Conservation (phyloP, 2,329 filamentous ascomycete species). For the Chaetomiaceae sp. region DNA sequence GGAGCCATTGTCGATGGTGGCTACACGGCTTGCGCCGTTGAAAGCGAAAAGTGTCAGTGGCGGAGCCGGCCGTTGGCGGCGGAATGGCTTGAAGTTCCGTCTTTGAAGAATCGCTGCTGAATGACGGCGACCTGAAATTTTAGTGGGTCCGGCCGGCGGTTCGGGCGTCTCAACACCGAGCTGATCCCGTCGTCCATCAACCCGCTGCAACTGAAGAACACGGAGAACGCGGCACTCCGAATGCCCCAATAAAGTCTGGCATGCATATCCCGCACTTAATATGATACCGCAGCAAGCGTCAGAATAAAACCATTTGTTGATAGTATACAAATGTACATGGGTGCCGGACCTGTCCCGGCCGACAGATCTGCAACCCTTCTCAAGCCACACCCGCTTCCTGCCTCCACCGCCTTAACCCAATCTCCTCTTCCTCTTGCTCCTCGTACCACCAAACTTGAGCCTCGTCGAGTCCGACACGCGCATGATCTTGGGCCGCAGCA, state of each 20-base stretch:
- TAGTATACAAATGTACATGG: conserved; percentile 12
- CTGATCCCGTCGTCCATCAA: too few relatives aligned
- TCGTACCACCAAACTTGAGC: conserved; percentile 92
- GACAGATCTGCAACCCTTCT: background rate
- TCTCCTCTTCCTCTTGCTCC: conserved; percentile 79
- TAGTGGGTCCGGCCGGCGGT: conserved; percentile 21
- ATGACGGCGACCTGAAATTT: conserved; percentile 13
- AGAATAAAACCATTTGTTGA: background rate
- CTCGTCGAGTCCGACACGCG: conserved; percentile 82
- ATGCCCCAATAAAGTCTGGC: too few relatives aligned
- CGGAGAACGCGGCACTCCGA: too few relatives aligned
- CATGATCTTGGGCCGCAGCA: conserved; percentile 68
- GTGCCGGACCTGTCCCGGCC: background rate
- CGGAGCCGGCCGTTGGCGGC: background rate
- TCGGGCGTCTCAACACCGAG: conserved; percentile 4
- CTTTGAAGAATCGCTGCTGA: background rate
- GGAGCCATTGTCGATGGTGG: conserved; percentile 12
- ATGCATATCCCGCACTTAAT: too few relatives aligned
- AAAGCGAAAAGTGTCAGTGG: background rate
- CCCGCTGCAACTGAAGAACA: too few relatives aligned
- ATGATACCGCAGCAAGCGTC: background rate
- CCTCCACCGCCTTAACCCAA: conserved; percentile 50
- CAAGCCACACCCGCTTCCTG: background rate
- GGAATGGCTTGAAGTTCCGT: background rate
- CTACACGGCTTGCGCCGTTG: conserved; percentile 18